Evolutionary conservation across 345 rosid genomes (phyloP).

Genomic region (Anastatica hierochuntica): DNA sequence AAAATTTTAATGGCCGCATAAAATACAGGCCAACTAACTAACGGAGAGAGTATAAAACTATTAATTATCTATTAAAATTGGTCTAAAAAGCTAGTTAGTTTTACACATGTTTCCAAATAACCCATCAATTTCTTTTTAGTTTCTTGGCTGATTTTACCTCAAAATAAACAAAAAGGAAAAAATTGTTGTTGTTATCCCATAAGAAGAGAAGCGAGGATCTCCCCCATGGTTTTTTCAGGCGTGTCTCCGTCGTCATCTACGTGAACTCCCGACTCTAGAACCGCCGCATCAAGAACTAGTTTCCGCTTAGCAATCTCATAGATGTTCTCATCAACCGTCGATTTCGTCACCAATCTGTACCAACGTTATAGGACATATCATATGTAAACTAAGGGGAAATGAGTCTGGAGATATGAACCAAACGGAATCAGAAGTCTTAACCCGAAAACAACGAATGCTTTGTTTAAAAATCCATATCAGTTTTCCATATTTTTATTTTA

Average conservation of each 20-base stretch:
- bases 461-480: too few relatives aligned
- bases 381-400: background rate
- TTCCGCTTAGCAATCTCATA: slow-evolving; percentile 91
- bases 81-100: background rate
- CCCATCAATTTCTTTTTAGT: slow-evolving; percentile 1
- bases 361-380: background rate
- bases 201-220: slow-evolving; percentile 72
- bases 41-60: too few relatives aligned
- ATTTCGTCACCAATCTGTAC: slow-evolving; percentile 76
- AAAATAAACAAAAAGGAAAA: background rate
- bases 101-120: slow-evolving; percentile 17
- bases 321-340: slow-evolving; percentile 84
- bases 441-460: too few relatives aligned
- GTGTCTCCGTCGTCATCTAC: slow-evolving; percentile 46
- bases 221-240: slow-evolving; percentile 81
- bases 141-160: slow-evolving; percentile 14
- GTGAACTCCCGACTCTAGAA: slow-evolving; percentile 64
- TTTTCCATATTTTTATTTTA: too few relatives aligned
- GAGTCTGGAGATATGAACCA: too few relatives aligned
- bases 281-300: slow-evolving; percentile 79
- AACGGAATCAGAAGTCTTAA: too few relatives aligned
- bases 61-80: slow-evolving; percentile 8
- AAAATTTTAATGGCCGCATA: too few relatives aligned
- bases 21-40: too few relatives aligned
- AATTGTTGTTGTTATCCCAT: slow-evolving; percentile 36